Evolutionary conservation across 768 basidiomycete species (phyloP).

Genomic region (Strobilomyces confusus): DNA sequence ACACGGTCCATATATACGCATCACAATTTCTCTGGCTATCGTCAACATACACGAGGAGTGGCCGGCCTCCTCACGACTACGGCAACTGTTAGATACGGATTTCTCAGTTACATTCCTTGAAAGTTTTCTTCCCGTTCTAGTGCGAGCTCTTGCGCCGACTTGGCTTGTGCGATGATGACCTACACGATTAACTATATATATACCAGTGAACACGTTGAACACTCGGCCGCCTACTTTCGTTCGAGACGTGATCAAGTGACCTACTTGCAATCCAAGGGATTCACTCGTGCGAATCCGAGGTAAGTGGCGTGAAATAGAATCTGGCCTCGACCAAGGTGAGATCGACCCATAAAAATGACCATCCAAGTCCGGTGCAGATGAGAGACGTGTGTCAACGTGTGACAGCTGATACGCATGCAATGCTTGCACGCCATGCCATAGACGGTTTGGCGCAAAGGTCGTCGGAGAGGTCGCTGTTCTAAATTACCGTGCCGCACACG

Average conservation of each 20-base stretch:
- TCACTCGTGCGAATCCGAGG: background rate
- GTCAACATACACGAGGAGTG: slow-evolving; percentile 8
- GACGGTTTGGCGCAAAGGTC: background rate
- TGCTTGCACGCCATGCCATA: background rate
- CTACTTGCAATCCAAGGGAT: background rate
- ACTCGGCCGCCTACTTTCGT: background rate
- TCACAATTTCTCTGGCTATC: slow-evolving; percentile 11
- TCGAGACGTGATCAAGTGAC: background rate
- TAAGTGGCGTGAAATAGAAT: background rate
- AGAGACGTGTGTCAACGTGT: slow-evolving; percentile 4
- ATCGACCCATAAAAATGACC: background rate
- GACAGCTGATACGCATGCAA: background rate
- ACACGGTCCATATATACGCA: slow-evolving; percentile 17
- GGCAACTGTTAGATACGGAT: slow-evolving; percentile 4
- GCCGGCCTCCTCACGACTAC: background rate
- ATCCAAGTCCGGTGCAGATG: background rate
- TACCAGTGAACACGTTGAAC: background rate
- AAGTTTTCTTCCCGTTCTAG: background rate
- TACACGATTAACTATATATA: background rate
- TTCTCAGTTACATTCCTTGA: slow-evolving; percentile 8
- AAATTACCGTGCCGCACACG: slow-evolving; percentile 18
- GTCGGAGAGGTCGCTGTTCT: slow-evolving; percentile 7
- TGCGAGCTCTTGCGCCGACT: background rate
- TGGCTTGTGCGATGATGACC: background rate
- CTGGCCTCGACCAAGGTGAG: background rate